Conservation (phyloP, 345 rosid species). For the Microcos paniculata region DNA sequence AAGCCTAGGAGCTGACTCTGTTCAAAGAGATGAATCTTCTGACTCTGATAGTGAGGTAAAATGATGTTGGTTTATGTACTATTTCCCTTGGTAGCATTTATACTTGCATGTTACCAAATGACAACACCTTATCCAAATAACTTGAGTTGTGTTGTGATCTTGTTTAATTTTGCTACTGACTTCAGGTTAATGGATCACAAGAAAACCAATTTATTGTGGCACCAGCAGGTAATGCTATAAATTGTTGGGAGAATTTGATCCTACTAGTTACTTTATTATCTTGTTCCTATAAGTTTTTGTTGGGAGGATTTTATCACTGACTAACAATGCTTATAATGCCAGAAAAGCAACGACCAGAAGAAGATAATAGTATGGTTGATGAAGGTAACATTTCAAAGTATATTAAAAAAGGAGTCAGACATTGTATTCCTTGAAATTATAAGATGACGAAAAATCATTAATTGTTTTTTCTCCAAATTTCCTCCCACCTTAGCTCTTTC, state of each 20-base stretch:
- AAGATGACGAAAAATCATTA: neutral
- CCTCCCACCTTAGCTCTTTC: constrained; percentile 9
- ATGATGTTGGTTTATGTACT: neutral
- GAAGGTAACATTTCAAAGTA: constrained; percentile 49
- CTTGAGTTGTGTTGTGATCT: neutral
- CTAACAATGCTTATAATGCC: constrained; percentile 29
- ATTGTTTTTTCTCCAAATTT: neutral
- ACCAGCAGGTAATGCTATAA: constrained; percentile 59
- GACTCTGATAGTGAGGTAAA: constrained; percentile 88
- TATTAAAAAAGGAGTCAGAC: neutral
- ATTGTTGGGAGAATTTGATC: constrained; percentile 1
- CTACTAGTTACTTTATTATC: neutral
- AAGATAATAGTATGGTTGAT: constrained; percentile 52
- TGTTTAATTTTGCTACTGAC: constrained; percentile 18
- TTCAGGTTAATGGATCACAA: constrained; percentile 64
- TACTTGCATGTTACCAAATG: neutral
- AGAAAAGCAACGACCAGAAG: constrained; percentile 58
- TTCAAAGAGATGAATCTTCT: constrained; percentile 54
- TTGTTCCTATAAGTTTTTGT: constrained; percentile 3
- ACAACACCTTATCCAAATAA: neutral
- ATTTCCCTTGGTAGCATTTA: neutral
- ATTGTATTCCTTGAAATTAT: neutral
- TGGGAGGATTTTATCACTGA: constrained; percentile 5
- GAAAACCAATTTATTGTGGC: constrained; percentile 59
- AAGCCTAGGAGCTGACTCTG: constrained; percentile 66